Base-by-base conservation (phyloP, 768 basidiomycete genomes). In the Suillus discolor region DNA sequence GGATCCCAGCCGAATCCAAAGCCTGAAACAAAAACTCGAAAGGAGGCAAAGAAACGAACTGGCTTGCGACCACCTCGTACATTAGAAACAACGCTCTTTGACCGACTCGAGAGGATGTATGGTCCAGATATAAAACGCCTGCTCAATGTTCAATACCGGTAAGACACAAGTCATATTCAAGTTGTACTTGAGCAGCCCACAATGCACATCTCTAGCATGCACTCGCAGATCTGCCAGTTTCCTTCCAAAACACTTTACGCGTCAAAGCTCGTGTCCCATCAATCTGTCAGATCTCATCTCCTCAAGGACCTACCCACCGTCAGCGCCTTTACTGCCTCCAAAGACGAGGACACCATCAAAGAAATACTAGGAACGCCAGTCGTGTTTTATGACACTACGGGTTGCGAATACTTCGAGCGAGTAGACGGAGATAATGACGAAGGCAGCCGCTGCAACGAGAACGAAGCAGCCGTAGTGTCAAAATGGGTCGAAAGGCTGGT, bases 321-420 rank as follows among this genome's bases (percentile, higher is more conserved):
- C 18, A 74, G 76, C 12, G 77, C 82, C 3, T 75, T 74, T 49
- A 57, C 57, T 20, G 62, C 70, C n/a, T 66, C 66, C 31, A 79
- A 76, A 31, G 81, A 81, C 1, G 89, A 90, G 47, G 93, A 91
- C 18, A 89, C 92, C 44, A 80, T 84, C 54, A 87, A 85, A 66
- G 97, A 97, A 63, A 76, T 87, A 4, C 79, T 98, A 7, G 85
- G 81, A 4, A 91, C 85, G 0, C 93, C 94, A 0, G 86, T 98
- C 2, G 87, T 96, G 2, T 99, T 99, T 75, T 94, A 93, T 70
- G 97, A 99, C 73, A 99, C 96, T 0, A 87, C 93, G 4, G 95
- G 96, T 0, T 96, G 93, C 70, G 95, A 97, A 74, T 97, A 93
- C 72, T 97, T 89, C 71, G 97, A 99, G 74, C 81, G 93, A 18